phyloP scores from a whole-genome alignment of 371 early-diverging fungal genomes.

The Synchytrium microbalum region DNA sequence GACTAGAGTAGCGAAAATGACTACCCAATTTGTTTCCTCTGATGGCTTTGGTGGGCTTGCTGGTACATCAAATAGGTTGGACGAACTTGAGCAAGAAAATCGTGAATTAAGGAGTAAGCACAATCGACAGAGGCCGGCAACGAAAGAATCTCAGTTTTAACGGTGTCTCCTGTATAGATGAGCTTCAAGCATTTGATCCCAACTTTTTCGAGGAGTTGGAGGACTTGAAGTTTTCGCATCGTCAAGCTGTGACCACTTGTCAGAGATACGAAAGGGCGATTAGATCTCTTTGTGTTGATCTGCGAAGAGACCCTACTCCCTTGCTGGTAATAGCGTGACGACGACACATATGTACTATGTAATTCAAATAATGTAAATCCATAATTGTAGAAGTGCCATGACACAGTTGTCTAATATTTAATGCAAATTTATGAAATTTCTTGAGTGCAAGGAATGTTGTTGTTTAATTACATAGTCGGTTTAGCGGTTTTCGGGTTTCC shows the following conservation, averaged over 20 bases:
- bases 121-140: constrained; percentile 2
- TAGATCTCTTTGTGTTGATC: not conserved
- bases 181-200: constrained; percentile 16
- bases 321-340: not conserved
- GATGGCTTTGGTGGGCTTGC: not conserved
- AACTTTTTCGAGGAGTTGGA: constrained; percentile 29
- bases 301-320: not conserved
- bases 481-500: too few species aligned
- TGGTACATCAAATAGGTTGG: not conserved
- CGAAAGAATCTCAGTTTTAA: not conserved
- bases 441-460: too few species aligned
- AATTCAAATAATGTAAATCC: too few species aligned
- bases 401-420: too few species aligned
- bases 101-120: constrained; percentile 13
- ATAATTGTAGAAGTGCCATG: too few species aligned
- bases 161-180: constrained; percentile 8
- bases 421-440: too few species aligned
- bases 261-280: not conserved
- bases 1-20: not conserved
- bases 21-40: not conserved
- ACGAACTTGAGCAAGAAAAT: constrained; percentile 14
- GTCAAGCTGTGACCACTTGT: not conserved
- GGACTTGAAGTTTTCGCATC: constrained; percentile 18
- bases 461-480: too few species aligned
- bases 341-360: too few species aligned